phyloP scores from a whole-genome alignment of 352 stramenopile species.

The Phytopythium cucurbitacearum region DNA sequence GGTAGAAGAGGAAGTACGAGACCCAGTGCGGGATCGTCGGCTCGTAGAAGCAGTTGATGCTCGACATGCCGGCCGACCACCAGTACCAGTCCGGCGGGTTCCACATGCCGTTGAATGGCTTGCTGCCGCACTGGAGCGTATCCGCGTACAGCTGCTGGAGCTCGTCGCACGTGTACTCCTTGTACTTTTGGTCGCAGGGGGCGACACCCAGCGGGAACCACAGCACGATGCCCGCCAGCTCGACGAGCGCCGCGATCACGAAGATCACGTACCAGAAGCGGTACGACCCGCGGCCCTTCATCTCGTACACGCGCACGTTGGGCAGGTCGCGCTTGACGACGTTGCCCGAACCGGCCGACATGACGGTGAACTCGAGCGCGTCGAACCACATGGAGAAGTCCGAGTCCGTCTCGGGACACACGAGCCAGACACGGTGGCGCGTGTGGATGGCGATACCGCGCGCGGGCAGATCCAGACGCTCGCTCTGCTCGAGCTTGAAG shows the following conservation, averaged over 20 bases:
- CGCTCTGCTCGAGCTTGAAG: conserved; percentile 77
- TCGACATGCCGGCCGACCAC: conserved; percentile 50
- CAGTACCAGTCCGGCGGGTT: conserved; percentile 65
- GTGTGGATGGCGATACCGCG: conserved; percentile 74
- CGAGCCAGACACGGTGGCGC: conserved; percentile 62
- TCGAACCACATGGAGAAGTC: conserved; percentile 85
- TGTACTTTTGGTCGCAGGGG: conserved; percentile 61
- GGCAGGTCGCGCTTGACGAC: conserved; percentile 77
- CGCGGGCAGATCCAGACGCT: conserved; percentile 63
- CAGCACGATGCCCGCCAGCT: conserved; percentile 39
- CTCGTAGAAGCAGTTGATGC: conserved; percentile 61
- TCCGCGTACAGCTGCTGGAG: conserved; percentile 53
- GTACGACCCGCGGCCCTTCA: conserved; percentile 71
- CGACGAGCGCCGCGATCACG: conserved; percentile 56
- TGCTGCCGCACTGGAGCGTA: conserved; percentile 36
- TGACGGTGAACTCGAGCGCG: conserved; percentile 70
- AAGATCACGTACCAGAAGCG: conserved; percentile 73
- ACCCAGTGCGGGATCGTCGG: conserved; percentile 57
- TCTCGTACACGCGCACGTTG: conserved; percentile 73
- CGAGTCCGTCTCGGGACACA: conserved; percentile 77
- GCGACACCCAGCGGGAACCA: conserved; percentile 52
- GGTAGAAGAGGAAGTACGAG: conserved; percentile 69
- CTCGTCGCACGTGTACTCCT: conserved; percentile 36
- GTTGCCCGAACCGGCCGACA: conserved; percentile 63
- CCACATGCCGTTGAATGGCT: conserved; percentile 75